Evolutionary conservation across 768 basidiomycete species (phyloP).

Genomic region (Suillus cothurnatus): DNA sequence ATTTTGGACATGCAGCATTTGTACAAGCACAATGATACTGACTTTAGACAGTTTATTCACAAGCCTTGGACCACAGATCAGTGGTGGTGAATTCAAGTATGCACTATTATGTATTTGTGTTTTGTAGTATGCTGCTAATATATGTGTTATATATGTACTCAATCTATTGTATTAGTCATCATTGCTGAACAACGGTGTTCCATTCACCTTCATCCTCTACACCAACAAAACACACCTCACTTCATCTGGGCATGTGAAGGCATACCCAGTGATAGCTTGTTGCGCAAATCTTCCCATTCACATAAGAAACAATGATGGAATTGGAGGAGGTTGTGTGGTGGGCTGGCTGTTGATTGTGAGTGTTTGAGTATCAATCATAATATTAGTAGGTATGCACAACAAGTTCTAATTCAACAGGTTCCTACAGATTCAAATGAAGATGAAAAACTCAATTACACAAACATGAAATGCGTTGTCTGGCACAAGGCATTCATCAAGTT

Average conservation of each 20-base stretch:
- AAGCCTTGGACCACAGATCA: constrained; percentile 41
- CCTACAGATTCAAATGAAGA: neutral
- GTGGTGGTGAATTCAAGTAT: constrained; percentile 43
- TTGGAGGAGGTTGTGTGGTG: constrained; percentile 21
- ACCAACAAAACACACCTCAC: constrained; percentile 27
- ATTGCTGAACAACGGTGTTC: constrained; percentile 27
- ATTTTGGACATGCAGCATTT: constrained; percentile 33
- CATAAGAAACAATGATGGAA: constrained; percentile 14
- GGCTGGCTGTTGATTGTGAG: constrained; percentile 19
- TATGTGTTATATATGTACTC: neutral
- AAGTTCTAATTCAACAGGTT: neutral
- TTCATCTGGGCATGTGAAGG: constrained; percentile 17
- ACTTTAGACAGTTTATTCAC: constrained; percentile 29
- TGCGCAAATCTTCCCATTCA: constrained; percentile 17
- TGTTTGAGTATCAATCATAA: neutral
- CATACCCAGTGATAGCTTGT: constrained; percentile 20
- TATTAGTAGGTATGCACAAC: too few species aligned
- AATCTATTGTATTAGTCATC: constrained; percentile 16
- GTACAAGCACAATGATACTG: constrained; percentile 29
- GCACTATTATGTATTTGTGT: neutral
- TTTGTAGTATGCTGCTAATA: neutral
- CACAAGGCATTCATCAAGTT: constrained; percentile 20
- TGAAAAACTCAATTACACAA: constrained; percentile 16
- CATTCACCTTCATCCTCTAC: constrained; percentile 37
- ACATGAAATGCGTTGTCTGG: constrained; percentile 25